A percentile compares a stretch with the other conserved stretches of the same genome.
Conservation (phyloP, 768 basidiomycete species). For the Stropharia rugosoannulata region DNA sequence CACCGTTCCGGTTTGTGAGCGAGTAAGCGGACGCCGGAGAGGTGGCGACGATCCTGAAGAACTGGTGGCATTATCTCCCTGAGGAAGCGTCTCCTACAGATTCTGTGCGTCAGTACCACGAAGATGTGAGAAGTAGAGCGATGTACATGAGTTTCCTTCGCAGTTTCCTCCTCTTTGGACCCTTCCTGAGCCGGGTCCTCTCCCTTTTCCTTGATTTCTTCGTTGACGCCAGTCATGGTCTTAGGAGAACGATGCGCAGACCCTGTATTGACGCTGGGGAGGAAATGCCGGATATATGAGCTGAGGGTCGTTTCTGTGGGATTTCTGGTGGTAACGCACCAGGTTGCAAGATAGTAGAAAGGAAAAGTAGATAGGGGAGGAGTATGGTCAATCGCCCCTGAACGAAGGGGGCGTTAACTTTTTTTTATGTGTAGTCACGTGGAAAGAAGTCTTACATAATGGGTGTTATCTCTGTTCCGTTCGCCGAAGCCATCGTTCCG, state of each 20-base stretch:
- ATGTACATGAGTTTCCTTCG: neutral
- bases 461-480: neutral
- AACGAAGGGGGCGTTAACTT: neutral
- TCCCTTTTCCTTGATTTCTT: neutral
- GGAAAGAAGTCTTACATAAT: neutral
- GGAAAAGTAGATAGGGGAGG: neutral
- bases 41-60: conserved; percentile 6
- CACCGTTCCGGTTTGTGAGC: conserved; percentile 25
- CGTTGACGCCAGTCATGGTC: neutral
- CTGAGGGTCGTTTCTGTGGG: neutral
- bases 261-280: neutral
- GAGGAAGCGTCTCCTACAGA: neutral
- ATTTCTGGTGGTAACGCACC: neutral
- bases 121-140: neutral
- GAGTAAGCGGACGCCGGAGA: conserved; percentile 21
- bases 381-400: neutral
- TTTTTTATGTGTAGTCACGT: neutral
- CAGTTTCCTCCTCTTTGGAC: neutral
- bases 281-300: neutral
- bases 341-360: neutral
- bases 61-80: neutral
- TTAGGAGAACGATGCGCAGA: neutral
- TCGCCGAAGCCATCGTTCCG: neutral
- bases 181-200: neutral
- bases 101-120: neutral